Evolutionary conservation across 768 basidiomycete genomes (phyloP), one percentile per base, ranked within the genome.

Genomic region (Russula brevipes): DNA sequence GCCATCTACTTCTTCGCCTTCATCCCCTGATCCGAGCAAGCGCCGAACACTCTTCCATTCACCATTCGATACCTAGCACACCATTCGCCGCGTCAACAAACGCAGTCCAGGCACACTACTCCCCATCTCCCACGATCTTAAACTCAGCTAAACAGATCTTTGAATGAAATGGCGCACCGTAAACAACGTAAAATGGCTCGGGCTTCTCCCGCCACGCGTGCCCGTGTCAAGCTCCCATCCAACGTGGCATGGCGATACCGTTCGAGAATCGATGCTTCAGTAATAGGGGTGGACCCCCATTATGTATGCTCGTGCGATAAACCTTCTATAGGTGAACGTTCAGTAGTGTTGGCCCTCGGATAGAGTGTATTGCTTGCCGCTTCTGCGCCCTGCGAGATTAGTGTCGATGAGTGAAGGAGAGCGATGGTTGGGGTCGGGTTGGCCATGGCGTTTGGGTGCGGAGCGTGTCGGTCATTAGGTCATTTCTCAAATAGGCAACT

Each of bases 231-330:
- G 5, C 82, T 80, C 1, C 79, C 73, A 73, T 98, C 92, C 55
- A 98, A 80, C 0, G 81, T 79, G 2, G 89, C 82, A 73, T 99
- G 96, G 31, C 97, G 82, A 72, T 98, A 98, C 11, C 80, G 77
- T 73, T 98, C 8, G 82, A 78, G 75, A 98, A 98, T n/a, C 96
- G 85, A 72, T 98, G 77, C 75, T 99, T 99, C 60, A 97, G 72
- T 10, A 91, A 75, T 16, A 91, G 74, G 14, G 82, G 79, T 0
- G 53, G 58, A 31, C 10, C 35, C 41, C 24, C 60, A 24, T 61
- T 2, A 50, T 54, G 66, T 61, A 59, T 74, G 70, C 53, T 77
- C 72, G 47, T 78, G 71, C 83, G 85, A 78, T 85, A 92, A 50
- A 90, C 83, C 82, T 84, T 91, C 89, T 91, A 70, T 24, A 33